phyloP scores from a whole-genome alignment of 129 eudicot species.

The Rutidosis leptorrhynchoides region DNA sequence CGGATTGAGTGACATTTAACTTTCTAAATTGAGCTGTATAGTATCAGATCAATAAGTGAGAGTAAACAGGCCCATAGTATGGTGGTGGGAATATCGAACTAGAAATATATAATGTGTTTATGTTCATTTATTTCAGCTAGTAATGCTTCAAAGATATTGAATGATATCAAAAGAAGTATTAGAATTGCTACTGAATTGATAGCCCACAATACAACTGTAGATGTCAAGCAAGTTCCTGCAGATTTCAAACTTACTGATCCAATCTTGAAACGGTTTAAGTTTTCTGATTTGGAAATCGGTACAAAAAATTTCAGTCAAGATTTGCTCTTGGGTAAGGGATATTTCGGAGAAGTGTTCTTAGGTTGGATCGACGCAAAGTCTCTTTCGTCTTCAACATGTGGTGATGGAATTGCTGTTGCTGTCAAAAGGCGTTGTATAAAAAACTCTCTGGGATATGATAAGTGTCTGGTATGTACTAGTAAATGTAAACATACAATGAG shows the following conservation, averaged over 20 bases:
- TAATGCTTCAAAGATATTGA: slow-evolving; percentile 14
- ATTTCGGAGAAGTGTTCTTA: slow-evolving; percentile 21
- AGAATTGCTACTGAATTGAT: neutral
- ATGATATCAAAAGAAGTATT: neutral
- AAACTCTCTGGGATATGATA: neutral
- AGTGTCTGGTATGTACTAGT: slow-evolving; percentile 25
- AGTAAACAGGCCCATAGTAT: too few species aligned
- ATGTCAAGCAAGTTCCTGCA: too few species aligned
- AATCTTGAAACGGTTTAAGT: slow-evolving; percentile 16
- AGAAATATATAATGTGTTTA: neutral
- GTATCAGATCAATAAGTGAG: too few species aligned
- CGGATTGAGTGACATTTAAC: too few species aligned
- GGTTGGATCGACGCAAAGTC: slow-evolving; percentile 36
- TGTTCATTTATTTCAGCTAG: slow-evolving; percentile 24
- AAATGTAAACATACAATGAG: neutral
- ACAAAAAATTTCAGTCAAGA: slow-evolving; percentile 31
- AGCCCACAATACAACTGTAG: neutral
- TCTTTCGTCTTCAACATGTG: slow-evolving; percentile 25
- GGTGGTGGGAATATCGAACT: neutral
- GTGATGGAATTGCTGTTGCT: slow-evolving; percentile 34
- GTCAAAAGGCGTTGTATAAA: slow-evolving; percentile 17
- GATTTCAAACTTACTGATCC: neutral
- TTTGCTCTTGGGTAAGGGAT: slow-evolving; percentile 25
- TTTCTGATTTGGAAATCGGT: slow-evolving; percentile 26
- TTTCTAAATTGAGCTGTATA: too few species aligned